A percentile compares a stretch with the other conserved stretches of the same genome.
phyloP scores from a whole-genome alignment of 139 green algal genomes.

The Prasinococcaceae sp. region DNA sequence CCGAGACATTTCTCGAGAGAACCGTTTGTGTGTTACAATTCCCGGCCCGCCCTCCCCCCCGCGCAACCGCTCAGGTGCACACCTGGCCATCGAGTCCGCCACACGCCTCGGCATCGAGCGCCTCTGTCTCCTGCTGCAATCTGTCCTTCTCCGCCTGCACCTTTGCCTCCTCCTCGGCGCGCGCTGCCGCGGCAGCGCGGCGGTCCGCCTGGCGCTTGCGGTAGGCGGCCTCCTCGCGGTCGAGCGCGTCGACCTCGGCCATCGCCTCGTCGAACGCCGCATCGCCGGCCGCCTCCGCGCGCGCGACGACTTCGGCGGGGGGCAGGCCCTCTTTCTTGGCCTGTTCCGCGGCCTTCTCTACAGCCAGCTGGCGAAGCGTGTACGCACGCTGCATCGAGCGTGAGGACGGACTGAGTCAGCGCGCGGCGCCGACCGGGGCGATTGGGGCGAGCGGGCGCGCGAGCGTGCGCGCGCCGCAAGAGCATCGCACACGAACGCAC shows the following conservation, averaged over 20 bases:
- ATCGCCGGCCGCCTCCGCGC: not conserved
- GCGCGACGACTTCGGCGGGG: too few species aligned
- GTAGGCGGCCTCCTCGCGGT: not conserved
- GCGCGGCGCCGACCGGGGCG: too few species aligned
- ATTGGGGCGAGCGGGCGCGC: too few species aligned
- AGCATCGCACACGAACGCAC: too few species aligned
- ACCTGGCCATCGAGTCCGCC: not conserved
- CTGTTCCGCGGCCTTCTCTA: too few species aligned
- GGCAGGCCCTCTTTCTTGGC: too few species aligned
- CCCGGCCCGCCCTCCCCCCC: not conserved
- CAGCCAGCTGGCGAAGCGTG: too few species aligned
- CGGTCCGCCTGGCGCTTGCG: not conserved
- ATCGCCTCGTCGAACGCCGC: not conserved
- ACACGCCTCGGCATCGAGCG: not conserved
- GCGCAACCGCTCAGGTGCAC: not conserved
- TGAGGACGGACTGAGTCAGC: too few species aligned
- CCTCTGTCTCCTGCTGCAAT: not conserved
- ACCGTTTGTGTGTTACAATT: not conserved
- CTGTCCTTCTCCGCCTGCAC: not conserved
- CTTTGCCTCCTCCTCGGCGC: conserved; percentile 1
- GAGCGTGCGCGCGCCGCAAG: too few species aligned
- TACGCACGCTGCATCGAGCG: too few species aligned
- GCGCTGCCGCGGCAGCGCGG: not conserved
- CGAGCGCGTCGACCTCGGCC: not conserved
- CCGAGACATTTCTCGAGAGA: too few species aligned